These are phyloP conservation scores for Gnomoniopsis smithogilvyi DNA, from an alignment of 2,329 filamentous ascomycete species.

Conservation along the genomic window DNA sequence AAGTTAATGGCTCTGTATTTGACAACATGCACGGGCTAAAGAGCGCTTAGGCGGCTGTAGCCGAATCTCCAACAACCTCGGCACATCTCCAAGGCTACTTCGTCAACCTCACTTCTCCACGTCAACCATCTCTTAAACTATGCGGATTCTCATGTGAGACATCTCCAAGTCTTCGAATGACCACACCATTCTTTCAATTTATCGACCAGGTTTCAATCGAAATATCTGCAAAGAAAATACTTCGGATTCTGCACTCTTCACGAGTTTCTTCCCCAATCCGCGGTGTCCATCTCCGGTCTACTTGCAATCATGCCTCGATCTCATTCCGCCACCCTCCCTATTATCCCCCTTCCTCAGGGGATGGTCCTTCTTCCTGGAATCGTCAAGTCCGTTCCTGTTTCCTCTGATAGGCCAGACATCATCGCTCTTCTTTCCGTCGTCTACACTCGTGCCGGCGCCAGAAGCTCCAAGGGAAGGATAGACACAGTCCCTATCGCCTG, in stretches of 20 bases:
- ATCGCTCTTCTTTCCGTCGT: conserved; percentile 82
- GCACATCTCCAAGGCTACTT: background rate
- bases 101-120: background rate
- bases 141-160: background rate
- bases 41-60: too few species aligned
- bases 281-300: too few species aligned
- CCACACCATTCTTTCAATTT: too few species aligned
- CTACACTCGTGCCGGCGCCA: conserved; percentile 71
- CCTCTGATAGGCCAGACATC: conserved; percentile 77
- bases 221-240: too few species aligned
- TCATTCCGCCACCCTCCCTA: conserved; percentile 56
- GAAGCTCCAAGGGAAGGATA: conserved; percentile 60
- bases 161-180: too few species aligned
- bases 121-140: background rate
- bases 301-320: conserved; percentile 28
- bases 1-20: too few species aligned
- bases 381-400: conserved; percentile 79
- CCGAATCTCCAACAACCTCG: background rate
- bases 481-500: conserved; percentile 78
- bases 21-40: too few species aligned
- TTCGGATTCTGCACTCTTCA: too few species aligned
- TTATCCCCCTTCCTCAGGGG: conserved; percentile 79
- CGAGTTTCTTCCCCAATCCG: too few species aligned
- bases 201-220: too few species aligned
- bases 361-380: conserved; percentile 83